Evolutionary conservation across 2,329 filamentous ascomycete genomes (phyloP).

Genomic region (Lecanicillium sp.): DNA sequence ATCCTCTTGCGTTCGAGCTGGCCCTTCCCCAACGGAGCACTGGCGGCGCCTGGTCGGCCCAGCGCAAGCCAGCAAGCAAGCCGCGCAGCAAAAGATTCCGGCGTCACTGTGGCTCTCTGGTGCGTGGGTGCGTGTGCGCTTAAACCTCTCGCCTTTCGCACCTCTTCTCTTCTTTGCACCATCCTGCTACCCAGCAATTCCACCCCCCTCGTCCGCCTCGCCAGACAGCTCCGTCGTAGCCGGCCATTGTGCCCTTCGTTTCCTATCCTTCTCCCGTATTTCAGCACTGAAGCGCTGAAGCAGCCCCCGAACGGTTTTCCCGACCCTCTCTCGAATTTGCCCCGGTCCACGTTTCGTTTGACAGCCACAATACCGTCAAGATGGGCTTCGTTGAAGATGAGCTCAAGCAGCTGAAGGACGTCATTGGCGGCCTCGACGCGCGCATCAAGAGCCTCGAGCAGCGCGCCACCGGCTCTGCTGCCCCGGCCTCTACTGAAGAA

Average conservation of each 20-base stretch:
- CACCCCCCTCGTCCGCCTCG: neutral
- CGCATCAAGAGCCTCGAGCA: slow-evolving; percentile 81
- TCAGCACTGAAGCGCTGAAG: too few species aligned
- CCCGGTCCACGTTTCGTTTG: too few species aligned
- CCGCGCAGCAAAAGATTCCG: slow-evolving; percentile 2
- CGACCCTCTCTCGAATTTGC: too few species aligned
- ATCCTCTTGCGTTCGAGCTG: slow-evolving; percentile 6
- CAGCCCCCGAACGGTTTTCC: too few species aligned
- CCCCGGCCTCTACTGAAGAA: slow-evolving; percentile 48
- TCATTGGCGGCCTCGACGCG: slow-evolving; percentile 75
- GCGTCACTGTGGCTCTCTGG: slow-evolving; percentile 5
- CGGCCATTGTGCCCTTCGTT: slow-evolving; percentile 12
- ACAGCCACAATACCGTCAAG: slow-evolving; percentile 30
- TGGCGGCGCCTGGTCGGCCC: too few species aligned
- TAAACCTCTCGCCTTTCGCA: too few species aligned
- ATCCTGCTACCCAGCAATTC: too few species aligned
- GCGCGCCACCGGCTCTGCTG: slow-evolving; percentile 51
- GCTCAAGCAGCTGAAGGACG: slow-evolving; percentile 76
- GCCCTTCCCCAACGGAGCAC: too few species aligned
- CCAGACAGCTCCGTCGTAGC: slow-evolving; percentile 6
- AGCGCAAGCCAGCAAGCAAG: too few species aligned
- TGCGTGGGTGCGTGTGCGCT: too few species aligned
- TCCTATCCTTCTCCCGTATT: too few species aligned
- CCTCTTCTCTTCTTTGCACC: too few species aligned
- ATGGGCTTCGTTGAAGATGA: slow-evolving; percentile 89